These are phyloP conservation scores for Larix sibirica DNA, from an alignment of 83 land plant genomes.

Conservation along the genomic window DNA sequence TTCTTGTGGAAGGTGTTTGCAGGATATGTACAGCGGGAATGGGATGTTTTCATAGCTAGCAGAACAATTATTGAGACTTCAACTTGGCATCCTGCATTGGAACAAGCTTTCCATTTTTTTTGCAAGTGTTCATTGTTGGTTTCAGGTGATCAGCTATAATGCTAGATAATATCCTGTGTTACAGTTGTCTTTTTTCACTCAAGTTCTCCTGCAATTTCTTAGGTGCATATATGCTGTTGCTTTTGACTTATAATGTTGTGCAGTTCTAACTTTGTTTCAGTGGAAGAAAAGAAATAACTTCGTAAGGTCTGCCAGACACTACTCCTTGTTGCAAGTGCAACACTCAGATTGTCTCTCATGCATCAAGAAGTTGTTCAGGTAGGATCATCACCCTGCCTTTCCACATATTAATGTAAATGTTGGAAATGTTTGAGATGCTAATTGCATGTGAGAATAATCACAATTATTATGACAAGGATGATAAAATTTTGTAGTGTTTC, in stretches of 20 bases:
- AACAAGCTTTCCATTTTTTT: slow-evolving; percentile 2
- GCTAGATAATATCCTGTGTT: too few relatives aligned
- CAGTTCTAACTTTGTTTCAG: too few relatives aligned
- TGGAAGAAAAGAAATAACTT: neutral
- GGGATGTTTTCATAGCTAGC: too few relatives aligned
- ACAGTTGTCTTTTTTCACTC: too few relatives aligned
- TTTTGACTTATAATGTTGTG: too few relatives aligned
- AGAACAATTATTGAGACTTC: neutral
- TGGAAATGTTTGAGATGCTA: neutral
- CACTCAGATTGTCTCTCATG: too few relatives aligned
- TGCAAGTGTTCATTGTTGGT: too few relatives aligned
- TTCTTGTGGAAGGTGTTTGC: neutral
- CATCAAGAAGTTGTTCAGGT: neutral
- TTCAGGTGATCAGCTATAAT: too few relatives aligned
- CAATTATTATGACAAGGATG: neutral
- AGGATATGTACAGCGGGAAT: too few relatives aligned
- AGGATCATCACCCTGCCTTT: neutral
- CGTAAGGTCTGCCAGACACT: neutral
- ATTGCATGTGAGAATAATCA: neutral
- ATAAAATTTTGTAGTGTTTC: neutral
- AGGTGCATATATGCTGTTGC: too few relatives aligned
- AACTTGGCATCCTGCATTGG: neutral
- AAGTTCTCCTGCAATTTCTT: too few relatives aligned
- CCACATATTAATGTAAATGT: neutral
- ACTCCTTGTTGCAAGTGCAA: slow-evolving; percentile 5